Evolutionary conservation across 495 filamentous ascomycete genomes (phyloP).

Genomic region (Podospora australis): DNA sequence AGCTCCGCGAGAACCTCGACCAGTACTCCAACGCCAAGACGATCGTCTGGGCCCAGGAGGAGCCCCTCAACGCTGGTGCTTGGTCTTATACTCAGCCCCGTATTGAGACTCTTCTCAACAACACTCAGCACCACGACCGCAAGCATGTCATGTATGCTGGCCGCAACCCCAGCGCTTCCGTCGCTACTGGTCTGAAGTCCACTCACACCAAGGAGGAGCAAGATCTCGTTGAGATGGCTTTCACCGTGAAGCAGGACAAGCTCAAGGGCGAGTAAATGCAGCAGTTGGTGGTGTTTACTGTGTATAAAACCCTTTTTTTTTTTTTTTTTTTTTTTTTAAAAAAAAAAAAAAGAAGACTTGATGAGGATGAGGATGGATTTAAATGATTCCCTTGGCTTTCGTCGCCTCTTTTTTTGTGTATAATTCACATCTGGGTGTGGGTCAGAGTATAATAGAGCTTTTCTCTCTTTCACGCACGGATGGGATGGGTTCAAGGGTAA

Average conservation of each 20-base stretch:
- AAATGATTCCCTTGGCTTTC: too few relatives aligned
- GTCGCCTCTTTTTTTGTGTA: too few relatives aligned
- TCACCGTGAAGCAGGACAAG: conserved; percentile 57
- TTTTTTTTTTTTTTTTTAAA: not conserved
- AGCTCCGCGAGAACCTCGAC: conserved; percentile 92
- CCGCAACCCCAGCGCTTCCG: conserved; percentile 78
- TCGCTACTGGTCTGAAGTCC: conserved; percentile 87
- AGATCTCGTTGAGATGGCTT: conserved; percentile 74
- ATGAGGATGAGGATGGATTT: too few relatives aligned
- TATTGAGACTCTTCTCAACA: conserved; percentile 90
- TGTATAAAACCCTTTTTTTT: not conserved
- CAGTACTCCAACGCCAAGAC: conserved; percentile 92
- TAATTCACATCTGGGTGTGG: too few relatives aligned
- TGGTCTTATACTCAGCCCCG: conserved; percentile 95
- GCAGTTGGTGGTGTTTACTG: not conserved
- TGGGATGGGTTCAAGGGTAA: too few relatives aligned
- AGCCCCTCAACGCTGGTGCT: conserved; percentile 91
- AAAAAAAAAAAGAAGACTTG: not conserved
- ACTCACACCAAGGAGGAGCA: conserved; percentile 90
- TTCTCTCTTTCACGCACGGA: too few relatives aligned
- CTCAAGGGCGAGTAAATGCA: conserved; percentile 58
- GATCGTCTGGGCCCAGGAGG: conserved; percentile 94
- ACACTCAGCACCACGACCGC: conserved; percentile 81
- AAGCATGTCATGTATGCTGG: conserved; percentile 98
- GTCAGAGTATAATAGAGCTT: too few relatives aligned